Percentiles rank a stretch among this genome's conserved stretches.
phyloP scores from a whole-genome alignment of 805 yeast genomes.

The Saccharomycopsis selenospora region DNA sequence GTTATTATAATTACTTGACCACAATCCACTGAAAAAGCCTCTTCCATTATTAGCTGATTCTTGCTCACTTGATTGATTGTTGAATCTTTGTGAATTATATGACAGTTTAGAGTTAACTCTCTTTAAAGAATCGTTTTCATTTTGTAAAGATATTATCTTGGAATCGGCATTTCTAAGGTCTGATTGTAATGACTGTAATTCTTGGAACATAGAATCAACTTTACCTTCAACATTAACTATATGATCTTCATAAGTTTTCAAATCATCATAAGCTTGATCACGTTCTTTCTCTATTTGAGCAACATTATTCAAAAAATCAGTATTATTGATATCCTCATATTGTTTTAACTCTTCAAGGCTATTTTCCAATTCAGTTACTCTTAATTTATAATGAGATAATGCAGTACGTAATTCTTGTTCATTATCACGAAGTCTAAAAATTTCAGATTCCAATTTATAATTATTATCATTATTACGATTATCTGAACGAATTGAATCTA shows the following conservation, averaged over 20 bases:
- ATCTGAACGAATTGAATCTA: slow-evolving; percentile 2
- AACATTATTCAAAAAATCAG: slow-evolving; percentile 27
- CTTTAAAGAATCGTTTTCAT: slow-evolving; percentile 29
- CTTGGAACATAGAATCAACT: slow-evolving; percentile 23
- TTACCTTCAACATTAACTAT: slow-evolving; percentile 28
- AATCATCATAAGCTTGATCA: slow-evolving; percentile 17
- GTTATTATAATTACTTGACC: slow-evolving; percentile 1
- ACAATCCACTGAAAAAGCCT: slow-evolving; percentile 18
- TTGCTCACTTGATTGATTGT: slow-evolving; percentile 8
- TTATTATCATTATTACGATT: slow-evolving; percentile 5
- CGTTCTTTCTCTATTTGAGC: slow-evolving; percentile 27
- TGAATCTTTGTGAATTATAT: slow-evolving; percentile 5
- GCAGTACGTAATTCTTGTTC: slow-evolving; percentile 12
- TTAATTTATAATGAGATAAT: slow-evolving; percentile 11
- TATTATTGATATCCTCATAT: slow-evolving; percentile 21
- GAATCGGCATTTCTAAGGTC: slow-evolving; percentile 23
- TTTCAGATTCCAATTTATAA: slow-evolving; percentile 18
- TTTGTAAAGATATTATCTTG: slow-evolving; percentile 24
- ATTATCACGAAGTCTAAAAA: slow-evolving; percentile 8
- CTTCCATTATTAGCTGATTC: not conserved
- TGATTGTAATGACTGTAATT: slow-evolving; percentile 25
- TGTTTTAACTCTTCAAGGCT: slow-evolving; percentile 15
- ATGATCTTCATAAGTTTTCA: slow-evolving; percentile 24
- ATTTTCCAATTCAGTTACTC: slow-evolving; percentile 9
- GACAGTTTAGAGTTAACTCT: slow-evolving; percentile 10